Evolutionary conservation across 1,139 yeast genomes (phyloP), one percentile per base, ranked within the genome.

Genomic region (Kurtzmaniella natalensis): DNA sequence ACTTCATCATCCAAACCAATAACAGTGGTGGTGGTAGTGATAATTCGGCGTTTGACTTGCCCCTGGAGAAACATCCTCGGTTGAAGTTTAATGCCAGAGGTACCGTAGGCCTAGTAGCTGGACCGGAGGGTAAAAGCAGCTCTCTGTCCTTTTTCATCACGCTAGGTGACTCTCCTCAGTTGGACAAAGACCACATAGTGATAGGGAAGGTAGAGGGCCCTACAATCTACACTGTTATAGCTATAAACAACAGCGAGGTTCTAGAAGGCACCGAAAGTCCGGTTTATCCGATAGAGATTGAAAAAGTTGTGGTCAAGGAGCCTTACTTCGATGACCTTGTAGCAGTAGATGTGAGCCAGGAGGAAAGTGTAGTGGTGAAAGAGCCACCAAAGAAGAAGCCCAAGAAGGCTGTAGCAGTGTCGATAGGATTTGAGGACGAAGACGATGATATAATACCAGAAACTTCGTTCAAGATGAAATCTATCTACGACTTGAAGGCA

Each of bases 131-230:
- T 30, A 38, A 41, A 16, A 54, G 48, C 38, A 53, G 70, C 52
- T 71, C 31, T 55, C 72, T 53, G 30, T 50, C 57, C n/a, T 73
- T 81, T 49, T 71, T 79, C 50, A 69, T 81, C 19, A 76, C 84
- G 0, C 50, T 76, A 38, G 59, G 57, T 3, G 70, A 70, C 8
- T 51, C 68, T 18, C 64, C 76, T 2, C 70, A 65, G 33, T 54
- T 72, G 37, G 66, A 72, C 41, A 61, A 65, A 21, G 64, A 64
- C 37, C 66, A 67, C 41, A 77, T 80, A 0, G 50, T 80, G 13
- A 66, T 85, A 47, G 95, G 94, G 1, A 71, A 74, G 39, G 61
- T 84, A 9, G 70, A 68, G 2, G 87, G 81, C 2, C 78, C 76
- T 21, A 64, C 83, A 0, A 67, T 78, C 18, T 71, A 71, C 57